Percentiles rank a stretch among this genome's conserved stretches.
Conservation (phyloP, 768 basidiomycete genomes). For the Chiua virens region DNA sequence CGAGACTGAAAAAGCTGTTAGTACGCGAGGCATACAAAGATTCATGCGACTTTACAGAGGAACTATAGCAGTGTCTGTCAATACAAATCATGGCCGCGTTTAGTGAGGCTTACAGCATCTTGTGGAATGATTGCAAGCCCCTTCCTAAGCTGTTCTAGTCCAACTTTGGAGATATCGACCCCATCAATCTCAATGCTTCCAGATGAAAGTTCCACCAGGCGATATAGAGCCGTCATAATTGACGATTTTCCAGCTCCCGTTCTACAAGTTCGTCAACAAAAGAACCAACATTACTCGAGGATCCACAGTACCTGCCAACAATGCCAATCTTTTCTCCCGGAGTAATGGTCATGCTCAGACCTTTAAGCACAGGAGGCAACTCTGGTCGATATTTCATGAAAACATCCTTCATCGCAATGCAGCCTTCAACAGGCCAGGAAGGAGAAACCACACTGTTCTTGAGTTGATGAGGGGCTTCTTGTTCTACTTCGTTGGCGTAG, state of each 20-base stretch:
- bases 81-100: not conserved
- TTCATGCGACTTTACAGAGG: constrained; percentile 30
- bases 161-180: constrained; percentile 80
- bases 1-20: constrained; percentile 46
- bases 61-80: constrained; percentile 30
- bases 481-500: constrained; percentile 78
- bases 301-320: constrained; percentile 54
- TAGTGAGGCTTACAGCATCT: constrained; percentile 42
- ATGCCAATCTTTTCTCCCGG: constrained; percentile 92
- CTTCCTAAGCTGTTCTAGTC: constrained; percentile 68
- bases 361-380: constrained; percentile 86
- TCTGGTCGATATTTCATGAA: constrained; percentile 83
- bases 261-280: constrained; percentile 27
- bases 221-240: constrained; percentile 85
- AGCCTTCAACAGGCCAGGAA: constrained; percentile 75
- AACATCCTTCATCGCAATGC: constrained; percentile 72
- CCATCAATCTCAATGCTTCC: constrained; percentile 81
- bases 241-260: constrained; percentile 91
- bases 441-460: constrained; percentile 56
- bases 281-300: constrained; percentile 5
- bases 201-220: constrained; percentile 75
- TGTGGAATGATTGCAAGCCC: constrained; percentile 82
- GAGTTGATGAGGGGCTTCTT: constrained; percentile 73
- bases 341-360: constrained; percentile 65
- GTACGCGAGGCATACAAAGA: constrained; percentile 5